These are phyloP conservation scores for Alternaria hordeiaustralica DNA, from an alignment of 2,329 filamentous ascomycete genomes.

Conservation along the genomic window DNA sequence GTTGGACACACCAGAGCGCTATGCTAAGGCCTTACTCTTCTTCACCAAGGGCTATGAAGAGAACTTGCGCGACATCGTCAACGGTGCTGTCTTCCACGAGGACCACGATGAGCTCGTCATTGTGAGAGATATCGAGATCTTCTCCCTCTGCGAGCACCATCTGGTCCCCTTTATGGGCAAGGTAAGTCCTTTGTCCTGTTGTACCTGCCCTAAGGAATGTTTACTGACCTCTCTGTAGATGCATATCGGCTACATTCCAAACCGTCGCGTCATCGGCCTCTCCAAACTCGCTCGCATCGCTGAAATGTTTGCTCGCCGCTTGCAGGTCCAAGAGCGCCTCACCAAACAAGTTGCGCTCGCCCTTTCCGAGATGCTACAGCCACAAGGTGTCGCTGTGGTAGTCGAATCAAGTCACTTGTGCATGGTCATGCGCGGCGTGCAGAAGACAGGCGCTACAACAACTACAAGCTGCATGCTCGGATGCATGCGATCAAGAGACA, in stretches of 20 bases:
- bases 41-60: slow-evolving; percentile 98
- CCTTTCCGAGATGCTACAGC: slow-evolving; percentile 89
- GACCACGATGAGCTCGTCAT: slow-evolving; percentile 97
- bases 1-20: slow-evolving; percentile 76
- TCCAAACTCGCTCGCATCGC: slow-evolving; percentile 95
- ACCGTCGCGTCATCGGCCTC: slow-evolving; percentile 88
- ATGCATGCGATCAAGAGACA: slow-evolving; percentile 88
- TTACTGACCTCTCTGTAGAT: slow-evolving; percentile 64
- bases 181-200: slow-evolving; percentile 55
- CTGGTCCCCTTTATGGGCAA: slow-evolving; percentile 96
- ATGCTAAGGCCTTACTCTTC: slow-evolving; percentile 93
- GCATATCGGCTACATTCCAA: slow-evolving; percentile 98
- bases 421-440: slow-evolving; percentile 99
- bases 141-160: slow-evolving; percentile 95
- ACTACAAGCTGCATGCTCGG: slow-evolving; percentile 98
- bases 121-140: slow-evolving; percentile 96
- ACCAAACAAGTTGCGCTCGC: slow-evolving; percentile 96
- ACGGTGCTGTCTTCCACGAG: slow-evolving; percentile 93
- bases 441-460: slow-evolving; percentile 85
- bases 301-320: slow-evolving; percentile 91
- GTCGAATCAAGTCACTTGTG: slow-evolving; percentile 97
- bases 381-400: slow-evolving; percentile 93
- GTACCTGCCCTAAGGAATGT: background rate
- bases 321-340: slow-evolving; percentile 95
- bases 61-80: slow-evolving; percentile 89